These are phyloP conservation scores for Calonectria crousiana DNA, from an alignment of 2,329 filamentous ascomycete genomes.

Conservation along the genomic window DNA sequence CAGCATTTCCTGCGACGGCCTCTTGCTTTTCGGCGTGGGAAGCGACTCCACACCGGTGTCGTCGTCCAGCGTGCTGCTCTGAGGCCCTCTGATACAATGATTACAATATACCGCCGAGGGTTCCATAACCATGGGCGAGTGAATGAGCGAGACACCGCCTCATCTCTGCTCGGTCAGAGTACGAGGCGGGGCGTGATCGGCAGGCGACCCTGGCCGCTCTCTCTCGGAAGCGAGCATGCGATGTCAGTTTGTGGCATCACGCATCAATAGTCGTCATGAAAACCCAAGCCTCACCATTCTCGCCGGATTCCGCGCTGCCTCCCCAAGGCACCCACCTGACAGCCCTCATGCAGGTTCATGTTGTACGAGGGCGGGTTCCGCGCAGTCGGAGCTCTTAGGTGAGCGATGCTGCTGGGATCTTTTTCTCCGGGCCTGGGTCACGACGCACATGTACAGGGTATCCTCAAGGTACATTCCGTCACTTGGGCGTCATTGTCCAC, in stretches of 20 bases:
- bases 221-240: slow-evolving; percentile 1
- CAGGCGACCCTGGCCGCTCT: not conserved
- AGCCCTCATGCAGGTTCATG: slow-evolving; percentile 18
- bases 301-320: slow-evolving; percentile 14
- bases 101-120: slow-evolving; percentile 3
- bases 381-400: slow-evolving; percentile 22
- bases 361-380: slow-evolving; percentile 24
- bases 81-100: not conserved
- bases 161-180: not conserved
- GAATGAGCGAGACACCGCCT: not conserved
- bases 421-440: slow-evolving; percentile 3
- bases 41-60: slow-evolving; percentile 5
- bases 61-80: not conserved
- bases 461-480: not conserved
- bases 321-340: not conserved
- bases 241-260: slow-evolving; percentile 21
- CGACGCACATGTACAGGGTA: not conserved
- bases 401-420: slow-evolving; percentile 19
- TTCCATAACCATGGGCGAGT: not conserved
- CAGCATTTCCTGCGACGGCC: not conserved
- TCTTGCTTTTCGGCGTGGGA: not conserved
- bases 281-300: slow-evolving; percentile 18
- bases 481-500: slow-evolving; percentile 12
- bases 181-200: slow-evolving; percentile 7
- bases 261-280: slow-evolving; percentile 21